Percentiles rank a stretch among this genome's conserved stretches.
These are phyloP conservation scores for Nicotiana rustica DNA, from an alignment of 305 asterid genomes.

Conservation along the genomic window DNA sequence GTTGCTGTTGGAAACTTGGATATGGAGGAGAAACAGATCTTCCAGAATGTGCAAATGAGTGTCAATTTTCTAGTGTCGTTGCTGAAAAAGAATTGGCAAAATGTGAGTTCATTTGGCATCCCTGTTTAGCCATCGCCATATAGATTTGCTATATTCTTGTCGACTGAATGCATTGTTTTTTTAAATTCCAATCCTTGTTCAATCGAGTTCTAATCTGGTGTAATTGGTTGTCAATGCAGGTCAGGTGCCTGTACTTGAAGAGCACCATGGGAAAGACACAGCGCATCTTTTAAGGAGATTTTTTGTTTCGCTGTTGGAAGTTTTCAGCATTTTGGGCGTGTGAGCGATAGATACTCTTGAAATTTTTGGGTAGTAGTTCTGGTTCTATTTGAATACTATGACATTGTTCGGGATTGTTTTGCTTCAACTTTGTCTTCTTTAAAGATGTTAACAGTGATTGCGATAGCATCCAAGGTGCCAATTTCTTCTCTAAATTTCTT, in stretches of 20 bases:
- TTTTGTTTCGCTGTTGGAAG: slow-evolving; percentile 18
- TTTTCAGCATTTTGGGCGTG: slow-evolving; percentile 20
- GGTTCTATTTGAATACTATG: slow-evolving; percentile 9
- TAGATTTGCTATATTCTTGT: background rate
- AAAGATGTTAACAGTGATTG: background rate
- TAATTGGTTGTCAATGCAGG: slow-evolving; percentile 16
- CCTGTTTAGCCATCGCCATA: background rate
- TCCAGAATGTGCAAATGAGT: slow-evolving; percentile 78
- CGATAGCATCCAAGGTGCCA: background rate
- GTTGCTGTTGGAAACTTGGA: slow-evolving; percentile 73
- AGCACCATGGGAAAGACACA: slow-evolving; percentile 40
- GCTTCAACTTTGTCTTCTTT: background rate
- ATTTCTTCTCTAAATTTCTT: background rate
- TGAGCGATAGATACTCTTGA: slow-evolving; percentile 10
- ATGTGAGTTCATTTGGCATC: slow-evolving; percentile 46
- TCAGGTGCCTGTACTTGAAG: slow-evolving; percentile 40
- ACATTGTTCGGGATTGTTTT: background rate
- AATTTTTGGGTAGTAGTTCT: slow-evolving; percentile 27
- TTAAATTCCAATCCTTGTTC: background rate
- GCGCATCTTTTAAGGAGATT: slow-evolving; percentile 33
- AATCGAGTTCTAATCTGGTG: background rate
- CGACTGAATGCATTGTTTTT: background rate
- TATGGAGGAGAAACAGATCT: slow-evolving; percentile 79
- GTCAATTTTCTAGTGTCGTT: slow-evolving; percentile 71
- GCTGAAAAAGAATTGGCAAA: slow-evolving; percentile 78